phyloP scores from a whole-genome alignment of 345 rosid species.

The Hevea brasiliensis region DNA sequence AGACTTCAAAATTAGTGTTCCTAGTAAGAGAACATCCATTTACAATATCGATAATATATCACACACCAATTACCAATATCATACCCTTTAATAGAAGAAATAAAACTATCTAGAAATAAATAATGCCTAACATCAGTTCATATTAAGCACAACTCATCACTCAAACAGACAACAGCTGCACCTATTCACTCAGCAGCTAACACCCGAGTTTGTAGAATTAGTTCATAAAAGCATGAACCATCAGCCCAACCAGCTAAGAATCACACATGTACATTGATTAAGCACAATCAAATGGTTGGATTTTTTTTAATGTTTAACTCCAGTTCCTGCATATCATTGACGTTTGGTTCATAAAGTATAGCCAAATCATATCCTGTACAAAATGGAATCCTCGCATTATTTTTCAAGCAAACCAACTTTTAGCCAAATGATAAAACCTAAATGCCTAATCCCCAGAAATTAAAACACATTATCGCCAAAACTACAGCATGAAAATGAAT shows the following conservation, averaged over 20 bases:
- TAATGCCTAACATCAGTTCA: background rate
- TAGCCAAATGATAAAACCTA: background rate
- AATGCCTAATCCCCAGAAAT: background rate
- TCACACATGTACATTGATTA: background rate
- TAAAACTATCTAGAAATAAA: background rate
- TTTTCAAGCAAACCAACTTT: background rate
- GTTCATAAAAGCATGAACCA: background rate
- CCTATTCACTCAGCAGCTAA: background rate
- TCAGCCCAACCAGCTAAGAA: background rate
- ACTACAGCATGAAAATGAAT: background rate
- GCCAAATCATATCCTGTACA: background rate
- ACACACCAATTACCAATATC: background rate
- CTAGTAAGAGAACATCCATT: background rate
- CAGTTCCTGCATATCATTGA: background rate
- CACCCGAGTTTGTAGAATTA: background rate
- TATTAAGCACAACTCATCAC: background rate
- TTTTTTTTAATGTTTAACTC: background rate
- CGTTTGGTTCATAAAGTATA: background rate
- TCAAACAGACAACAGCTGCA: background rate
- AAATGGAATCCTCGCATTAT: background rate
- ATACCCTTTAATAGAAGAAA: background rate
- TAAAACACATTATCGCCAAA: background rate
- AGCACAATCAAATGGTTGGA: conserved; percentile 1
- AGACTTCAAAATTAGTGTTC: background rate
- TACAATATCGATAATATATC: background rate